phyloP scores from a whole-genome alignment of 2,329 filamentous ascomycete species.

The Apiospora sp. region DNA sequence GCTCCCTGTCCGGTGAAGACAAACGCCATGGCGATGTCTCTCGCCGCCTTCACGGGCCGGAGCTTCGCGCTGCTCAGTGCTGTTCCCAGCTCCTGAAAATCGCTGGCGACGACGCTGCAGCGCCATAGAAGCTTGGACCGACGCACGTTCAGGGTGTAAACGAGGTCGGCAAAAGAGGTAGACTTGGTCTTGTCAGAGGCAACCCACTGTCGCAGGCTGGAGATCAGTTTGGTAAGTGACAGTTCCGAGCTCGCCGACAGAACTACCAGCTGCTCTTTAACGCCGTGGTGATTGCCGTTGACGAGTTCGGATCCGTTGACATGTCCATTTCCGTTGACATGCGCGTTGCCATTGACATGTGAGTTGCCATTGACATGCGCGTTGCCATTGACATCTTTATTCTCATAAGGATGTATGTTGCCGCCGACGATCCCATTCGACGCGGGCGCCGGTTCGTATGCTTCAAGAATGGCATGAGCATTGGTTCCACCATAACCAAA shows the following conservation, averaged over 20 bases:
- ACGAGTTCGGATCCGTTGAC: not conserved
- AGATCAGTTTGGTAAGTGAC: slow-evolving; percentile 33
- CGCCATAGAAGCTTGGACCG: slow-evolving; percentile 31
- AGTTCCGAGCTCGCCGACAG: slow-evolving; percentile 28
- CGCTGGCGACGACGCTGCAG: slow-evolving; percentile 23
- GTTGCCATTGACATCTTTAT: slow-evolving; percentile 1
- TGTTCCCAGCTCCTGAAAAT: slow-evolving; percentile 32
- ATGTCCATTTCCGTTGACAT: slow-evolving; percentile 1
- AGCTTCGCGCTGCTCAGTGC: slow-evolving; percentile 33
- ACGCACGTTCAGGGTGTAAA: slow-evolving; percentile 32
- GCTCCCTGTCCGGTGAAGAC: slow-evolving; percentile 56
- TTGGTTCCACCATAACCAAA: slow-evolving; percentile 47
- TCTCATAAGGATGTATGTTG: no score
- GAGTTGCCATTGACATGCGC: no score
- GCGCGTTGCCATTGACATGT: no score
- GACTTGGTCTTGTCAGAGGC: not conserved
- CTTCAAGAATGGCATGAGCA: slow-evolving; percentile 41
- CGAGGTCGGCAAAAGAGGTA: slow-evolving; percentile 27
- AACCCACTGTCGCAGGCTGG: slow-evolving; percentile 24
- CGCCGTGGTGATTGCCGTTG: not conserved
- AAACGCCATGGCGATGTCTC: slow-evolving; percentile 31
- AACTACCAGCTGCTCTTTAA: not conserved
- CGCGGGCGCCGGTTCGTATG: not conserved
- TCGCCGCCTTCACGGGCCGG: slow-evolving; percentile 24
- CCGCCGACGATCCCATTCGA: no score